These are phyloP conservation scores for Mycena crocata DNA, from an alignment of 768 basidiomycete genomes.

Conservation along the genomic window DNA sequence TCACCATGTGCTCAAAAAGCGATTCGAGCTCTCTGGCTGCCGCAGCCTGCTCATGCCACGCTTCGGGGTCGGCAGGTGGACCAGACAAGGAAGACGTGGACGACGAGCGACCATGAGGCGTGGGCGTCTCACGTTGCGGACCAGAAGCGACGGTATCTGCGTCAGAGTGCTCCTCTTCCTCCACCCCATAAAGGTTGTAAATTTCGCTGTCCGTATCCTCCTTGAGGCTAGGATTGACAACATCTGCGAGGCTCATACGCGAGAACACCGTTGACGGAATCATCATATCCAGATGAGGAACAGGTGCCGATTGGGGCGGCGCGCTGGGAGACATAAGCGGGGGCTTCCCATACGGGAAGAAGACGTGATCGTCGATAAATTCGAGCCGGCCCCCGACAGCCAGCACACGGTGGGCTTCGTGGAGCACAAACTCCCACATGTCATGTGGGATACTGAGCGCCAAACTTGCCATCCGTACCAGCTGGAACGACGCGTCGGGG, in stretches of 20 bases:
- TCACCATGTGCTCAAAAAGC: constrained; percentile 71
- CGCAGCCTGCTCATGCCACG: constrained; percentile 55
- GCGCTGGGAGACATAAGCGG: constrained; percentile 8
- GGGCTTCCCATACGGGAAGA: constrained; percentile 54
- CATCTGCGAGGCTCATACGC: constrained; percentile 29
- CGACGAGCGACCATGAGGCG: constrained; percentile 12
- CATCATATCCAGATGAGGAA: constrained; percentile 22
- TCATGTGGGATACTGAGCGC: constrained; percentile 56
- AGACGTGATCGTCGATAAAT: constrained; percentile 62
- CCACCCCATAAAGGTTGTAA: constrained; percentile 28
- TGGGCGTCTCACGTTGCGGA: constrained; percentile 6
- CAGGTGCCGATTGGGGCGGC: neutral
- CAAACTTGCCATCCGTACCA: constrained; percentile 64
- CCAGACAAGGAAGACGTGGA: constrained; percentile 15
- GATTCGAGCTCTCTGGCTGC: constrained; percentile 63
- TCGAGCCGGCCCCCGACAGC: constrained; percentile 62
- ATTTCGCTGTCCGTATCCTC: constrained; percentile 30
- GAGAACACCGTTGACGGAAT: constrained; percentile 24
- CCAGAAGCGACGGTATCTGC: constrained; percentile 26
- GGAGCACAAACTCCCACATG: constrained; percentile 59
- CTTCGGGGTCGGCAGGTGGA: constrained; percentile 17
- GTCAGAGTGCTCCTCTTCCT: constrained; percentile 32
- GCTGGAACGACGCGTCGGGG: constrained; percentile 59
- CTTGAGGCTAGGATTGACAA: constrained; percentile 15
- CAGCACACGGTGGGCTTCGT: constrained; percentile 60